These are phyloP conservation scores for Coniosporium tulheliwenetii DNA, from an alignment of 2,329 filamentous ascomycete species.

Conservation along the genomic window DNA sequence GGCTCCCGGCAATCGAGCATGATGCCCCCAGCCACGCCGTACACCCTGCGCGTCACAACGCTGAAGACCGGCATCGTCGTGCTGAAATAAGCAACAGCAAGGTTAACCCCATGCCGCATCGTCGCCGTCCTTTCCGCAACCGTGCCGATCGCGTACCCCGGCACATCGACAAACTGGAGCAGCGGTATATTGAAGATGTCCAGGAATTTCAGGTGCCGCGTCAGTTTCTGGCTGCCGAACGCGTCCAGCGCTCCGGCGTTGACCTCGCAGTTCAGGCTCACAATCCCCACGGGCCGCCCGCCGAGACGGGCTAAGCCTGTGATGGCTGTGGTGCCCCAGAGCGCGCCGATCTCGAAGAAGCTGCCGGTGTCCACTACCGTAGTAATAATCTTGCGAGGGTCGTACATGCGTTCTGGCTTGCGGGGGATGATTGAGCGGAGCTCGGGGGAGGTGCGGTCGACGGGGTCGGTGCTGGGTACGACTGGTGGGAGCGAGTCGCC, in stretches of 20 bases:
- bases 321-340: conserved; percentile 48
- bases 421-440: conserved; percentile 43
- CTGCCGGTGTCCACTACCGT: conserved; percentile 38
- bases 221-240: conserved; percentile 44
- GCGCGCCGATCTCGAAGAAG: conserved; percentile 48
- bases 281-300: conserved; percentile 42
- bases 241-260: conserved; percentile 47
- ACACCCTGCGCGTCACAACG: conserved; percentile 44
- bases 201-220: conserved; percentile 44
- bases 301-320: conserved; percentile 42
- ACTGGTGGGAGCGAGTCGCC: conserved; percentile 39
- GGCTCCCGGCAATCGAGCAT: conserved; percentile 50
- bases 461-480: conserved; percentile 30
- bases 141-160: conserved; percentile 48
- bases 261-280: conserved; percentile 45
- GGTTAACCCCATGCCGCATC: conserved; percentile 47
- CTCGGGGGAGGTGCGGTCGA: conserved; percentile 30
- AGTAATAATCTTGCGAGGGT: conserved; percentile 39
- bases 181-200: conserved; percentile 51
- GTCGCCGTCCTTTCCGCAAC: conserved; percentile 46
- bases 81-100: conserved; percentile 45
- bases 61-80: conserved; percentile 48
- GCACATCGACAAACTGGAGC: conserved; percentile 44
- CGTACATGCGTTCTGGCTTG: conserved; percentile 43
- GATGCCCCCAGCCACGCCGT: conserved; percentile 47